Evolutionary conservation across 805 yeast genomes (phyloP), one percentile per base, ranked within the genome.

Genomic region (Suhomyces pyralidae): DNA sequence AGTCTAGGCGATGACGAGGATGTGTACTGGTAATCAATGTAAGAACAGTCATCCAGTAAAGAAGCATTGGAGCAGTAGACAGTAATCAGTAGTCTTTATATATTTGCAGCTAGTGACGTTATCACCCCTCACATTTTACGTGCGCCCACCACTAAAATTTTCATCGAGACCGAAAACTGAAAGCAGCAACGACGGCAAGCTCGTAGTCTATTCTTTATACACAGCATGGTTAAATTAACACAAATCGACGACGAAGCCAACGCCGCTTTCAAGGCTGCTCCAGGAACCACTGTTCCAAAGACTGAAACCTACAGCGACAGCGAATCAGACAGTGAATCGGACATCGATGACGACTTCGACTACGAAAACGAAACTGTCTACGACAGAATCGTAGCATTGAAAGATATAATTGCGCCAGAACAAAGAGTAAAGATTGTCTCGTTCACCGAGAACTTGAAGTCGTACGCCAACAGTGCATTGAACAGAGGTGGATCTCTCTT

Each of bases 381-480:
- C 55, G 98, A 94, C 63, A 88, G 99, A 81, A 70, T 94, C 58
- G 82, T 83, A 57, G 99, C 99, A 48, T 81, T 94, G 64, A 90
- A 86, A 72, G 97, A 94, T 68, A 88, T 93, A 51, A 77, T 94
- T 49, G 90, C 97, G 46, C 97, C 97, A 61, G 81, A 81, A 61
- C 91, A 88, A 70, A 87, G 98, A 77, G 68, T 68, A 48, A 66
- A 64, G 42, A 62, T 75, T 61, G 59, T 71, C 55, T 68, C 77
- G 43, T 71, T 81, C 40, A 60, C 64, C 12, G 61, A 62, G 46
- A 49, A 58, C 32, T 56, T 68, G 45, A 63, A 62, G 54, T 56
- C 60, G 14, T 59, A 52, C 36, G 62, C 83, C 38, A 70, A 72
- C 52, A 53, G 77, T 32, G 78, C 82, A 34, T 73, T 84, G 51